Conservation (phyloP, 768 basidiomycete species). For the Boletus patriciae region DNA sequence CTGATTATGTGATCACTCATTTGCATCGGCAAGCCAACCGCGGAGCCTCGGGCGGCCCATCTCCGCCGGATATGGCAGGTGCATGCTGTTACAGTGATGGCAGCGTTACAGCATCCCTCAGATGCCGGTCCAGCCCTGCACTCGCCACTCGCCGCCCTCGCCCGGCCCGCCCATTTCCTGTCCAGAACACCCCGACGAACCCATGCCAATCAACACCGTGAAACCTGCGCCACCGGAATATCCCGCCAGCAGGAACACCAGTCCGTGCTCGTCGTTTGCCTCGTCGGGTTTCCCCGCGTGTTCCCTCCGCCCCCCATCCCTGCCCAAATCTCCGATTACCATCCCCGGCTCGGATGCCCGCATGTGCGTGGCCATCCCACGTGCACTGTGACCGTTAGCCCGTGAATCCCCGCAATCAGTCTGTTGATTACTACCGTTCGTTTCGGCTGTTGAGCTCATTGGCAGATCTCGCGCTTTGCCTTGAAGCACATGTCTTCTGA, state of each 20-base stretch:
- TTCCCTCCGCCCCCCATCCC: constrained; percentile 14
- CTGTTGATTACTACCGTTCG: background rate
- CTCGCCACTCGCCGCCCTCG: constrained; percentile 24
- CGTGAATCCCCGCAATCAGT: constrained; percentile 9
- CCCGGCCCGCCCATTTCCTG: constrained; percentile 17
- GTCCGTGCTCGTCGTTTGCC: background rate
- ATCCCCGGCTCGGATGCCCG: background rate
- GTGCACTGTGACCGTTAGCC: constrained; percentile 1
- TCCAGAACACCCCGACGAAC: constrained; percentile 1
- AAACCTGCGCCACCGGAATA: constrained; percentile 29
- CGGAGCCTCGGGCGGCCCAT: constrained; percentile 33
- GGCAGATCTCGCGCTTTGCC: background rate
- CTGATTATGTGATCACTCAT: constrained; percentile 28
- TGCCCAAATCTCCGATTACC: background rate
- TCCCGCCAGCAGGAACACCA: constrained; percentile 10
- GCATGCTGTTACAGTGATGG: constrained; percentile 29
- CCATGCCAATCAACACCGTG: constrained; percentile 8
- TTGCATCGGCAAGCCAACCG: constrained; percentile 32
- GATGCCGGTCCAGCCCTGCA: constrained; percentile 27
- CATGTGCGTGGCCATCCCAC: background rate
- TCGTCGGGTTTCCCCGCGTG: constrained; percentile 19
- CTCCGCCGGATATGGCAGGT: constrained; percentile 12
- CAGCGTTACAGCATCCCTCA: constrained; percentile 19
- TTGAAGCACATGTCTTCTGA: background rate
- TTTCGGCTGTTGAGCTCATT: constrained; percentile 7